These are phyloP conservation scores for Monosporascus sp. DNA, from an alignment of 2,329 filamentous ascomycete genomes.

Conservation along the genomic window DNA sequence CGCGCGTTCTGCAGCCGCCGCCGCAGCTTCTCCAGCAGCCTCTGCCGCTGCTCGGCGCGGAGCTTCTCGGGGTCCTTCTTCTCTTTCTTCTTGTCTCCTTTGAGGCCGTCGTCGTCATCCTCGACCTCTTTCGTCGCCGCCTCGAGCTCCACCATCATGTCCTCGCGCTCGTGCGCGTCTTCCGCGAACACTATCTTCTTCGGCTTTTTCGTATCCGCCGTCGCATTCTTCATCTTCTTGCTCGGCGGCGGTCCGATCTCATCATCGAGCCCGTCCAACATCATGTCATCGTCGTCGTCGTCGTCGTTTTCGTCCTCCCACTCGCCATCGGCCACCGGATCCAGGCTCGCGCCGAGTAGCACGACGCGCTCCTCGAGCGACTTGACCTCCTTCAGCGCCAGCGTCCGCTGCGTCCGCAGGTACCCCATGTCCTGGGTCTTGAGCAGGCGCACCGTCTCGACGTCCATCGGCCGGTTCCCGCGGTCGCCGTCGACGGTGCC, in stretches of 20 bases:
- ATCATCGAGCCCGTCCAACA: constrained; percentile 24
- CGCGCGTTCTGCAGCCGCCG: constrained; percentile 44
- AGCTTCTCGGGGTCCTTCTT: constrained; percentile 26
- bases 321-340: constrained; percentile 15
- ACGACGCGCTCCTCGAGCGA: constrained; percentile 49
- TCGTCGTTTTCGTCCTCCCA: constrained; percentile 25
- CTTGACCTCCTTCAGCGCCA: constrained; percentile 52
- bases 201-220: constrained; percentile 15
- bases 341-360: constrained; percentile 32
- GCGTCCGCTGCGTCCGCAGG: constrained; percentile 56
- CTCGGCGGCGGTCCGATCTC: constrained; percentile 13
- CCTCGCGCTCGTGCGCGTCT: constrained; percentile 30
- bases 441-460: constrained; percentile 55
- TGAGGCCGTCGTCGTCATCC: constrained; percentile 15
- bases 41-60: constrained; percentile 34
- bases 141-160: constrained; percentile 15
- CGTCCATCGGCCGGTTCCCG: constrained; percentile 48
- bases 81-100: constrained; percentile 14
- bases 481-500: constrained; percentile 54
- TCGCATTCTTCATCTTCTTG: constrained; percentile 4
- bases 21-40: constrained; percentile 38
- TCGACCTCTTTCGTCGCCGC: constrained; percentile 9
- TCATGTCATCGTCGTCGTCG: constrained; percentile 15
- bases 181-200: constrained; percentile 50
- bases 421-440: constrained; percentile 67